phyloP scores from a whole-genome alignment of 768 basidiomycete species.

The Kwoniella pini region DNA sequence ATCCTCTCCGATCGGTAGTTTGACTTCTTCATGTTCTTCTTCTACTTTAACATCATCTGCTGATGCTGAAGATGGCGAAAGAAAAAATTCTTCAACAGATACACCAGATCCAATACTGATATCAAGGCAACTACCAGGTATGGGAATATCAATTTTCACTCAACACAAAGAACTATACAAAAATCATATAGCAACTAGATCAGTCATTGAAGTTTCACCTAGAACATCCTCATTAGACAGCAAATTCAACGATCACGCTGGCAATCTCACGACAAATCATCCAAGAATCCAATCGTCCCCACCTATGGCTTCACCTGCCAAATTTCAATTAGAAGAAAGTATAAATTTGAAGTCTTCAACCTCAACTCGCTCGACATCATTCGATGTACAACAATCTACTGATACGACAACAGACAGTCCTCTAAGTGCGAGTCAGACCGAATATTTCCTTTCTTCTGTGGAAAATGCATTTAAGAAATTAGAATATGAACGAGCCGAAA shows the following conservation, averaged over 20 bases:
- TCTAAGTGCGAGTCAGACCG: conserved; percentile 19
- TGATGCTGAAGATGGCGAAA: not conserved
- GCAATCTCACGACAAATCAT: not conserved
- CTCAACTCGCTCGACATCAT: not conserved
- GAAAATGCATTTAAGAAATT: conserved; percentile 22
- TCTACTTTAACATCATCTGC: not conserved
- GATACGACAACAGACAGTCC: conserved; percentile 2
- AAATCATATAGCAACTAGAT: conserved; percentile 19
- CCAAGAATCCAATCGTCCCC: conserved; percentile 12
- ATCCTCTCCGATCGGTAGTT: not conserved
- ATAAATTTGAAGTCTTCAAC: not conserved
- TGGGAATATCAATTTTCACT: conserved; percentile 13
- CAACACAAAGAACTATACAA: conserved; percentile 18
- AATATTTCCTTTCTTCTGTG: conserved; percentile 16
- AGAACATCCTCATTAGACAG: not conserved
- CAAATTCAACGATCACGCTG: not conserved
- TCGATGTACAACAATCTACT: not conserved
- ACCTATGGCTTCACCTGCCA: not conserved
- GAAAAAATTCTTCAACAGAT: conserved; percentile 1
- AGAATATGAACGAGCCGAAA: conserved; percentile 17
- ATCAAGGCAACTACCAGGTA: conserved; percentile 14
- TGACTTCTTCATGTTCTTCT: not conserved
- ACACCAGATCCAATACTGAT: not conserved
- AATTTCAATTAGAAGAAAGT: not conserved
- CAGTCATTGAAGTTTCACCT: conserved; percentile 20